Evolutionary conservation across 148 eudicot genomes (phyloP), one percentile per base, ranked within the genome.

Genomic region (Suaeda aralocaspica): DNA sequence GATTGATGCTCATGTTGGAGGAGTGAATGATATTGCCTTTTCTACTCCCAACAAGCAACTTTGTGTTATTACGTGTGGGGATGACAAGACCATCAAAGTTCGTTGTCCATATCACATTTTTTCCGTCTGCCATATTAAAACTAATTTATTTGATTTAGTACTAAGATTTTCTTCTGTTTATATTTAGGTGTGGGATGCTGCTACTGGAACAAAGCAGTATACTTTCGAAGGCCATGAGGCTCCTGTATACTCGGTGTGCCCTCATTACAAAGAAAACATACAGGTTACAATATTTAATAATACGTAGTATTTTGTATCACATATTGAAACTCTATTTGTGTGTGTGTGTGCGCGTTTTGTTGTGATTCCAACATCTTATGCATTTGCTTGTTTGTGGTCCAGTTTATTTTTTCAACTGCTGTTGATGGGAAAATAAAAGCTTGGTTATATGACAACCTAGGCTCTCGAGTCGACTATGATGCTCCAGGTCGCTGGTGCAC

Each of bases 1-100:
- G 98, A 90, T 92, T 81, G 98, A 90, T 78, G 96, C 98, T 67
- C 98, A 92, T 76, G 71, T 72, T 70, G 96, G 98, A 55, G 86
- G 93, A 73, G 98, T 92, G 49, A 88, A 89, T 80, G 98, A 89
- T 79, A 81, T 90, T 67, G 98, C 98, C 45, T 92, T 92, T 73
- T 86, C 96, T 76, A 81, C 86, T 56, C 90, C 93, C 58, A 81
- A 90, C 66, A 82, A 86, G 77, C 89, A 89, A 77, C 90, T 86
- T 30, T 84, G 92, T 70, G 83, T 88, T 74, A 84, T 92, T 75
- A 92, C 96, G 16, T 92, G 98, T 74, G 98, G 98, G 69, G 98
- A 92, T 58, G 98, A 92, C 73, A 92, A 89, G 84, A 88, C 89
- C 66, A 88, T 92, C 34, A 84, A 88, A 89, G 93, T 92, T 48